Conservation (phyloP, 129 eudicot species). For the Heracleum sosnowskyi region DNA sequence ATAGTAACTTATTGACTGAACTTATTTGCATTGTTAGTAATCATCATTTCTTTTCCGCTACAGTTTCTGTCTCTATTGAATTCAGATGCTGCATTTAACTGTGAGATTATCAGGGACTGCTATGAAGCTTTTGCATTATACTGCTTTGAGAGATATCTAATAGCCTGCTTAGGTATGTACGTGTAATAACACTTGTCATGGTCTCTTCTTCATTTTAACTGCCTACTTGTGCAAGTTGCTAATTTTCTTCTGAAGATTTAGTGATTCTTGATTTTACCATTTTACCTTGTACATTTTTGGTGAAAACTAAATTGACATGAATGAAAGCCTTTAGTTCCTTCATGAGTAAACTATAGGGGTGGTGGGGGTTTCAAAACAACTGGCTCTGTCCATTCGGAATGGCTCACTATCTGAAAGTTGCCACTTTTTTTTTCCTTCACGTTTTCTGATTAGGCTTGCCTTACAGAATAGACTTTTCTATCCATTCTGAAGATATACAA, state of each 20-base stretch:
- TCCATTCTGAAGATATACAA: neutral
- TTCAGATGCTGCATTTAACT: conserved; percentile 78
- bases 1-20: neutral
- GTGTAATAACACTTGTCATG: neutral
- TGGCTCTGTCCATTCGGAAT: neutral
- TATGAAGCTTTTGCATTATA: conserved; percentile 96
- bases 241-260: neutral
- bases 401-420: neutral
- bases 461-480: neutral
- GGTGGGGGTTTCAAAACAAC: neutral
- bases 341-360: neutral
- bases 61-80: conserved; percentile 79
- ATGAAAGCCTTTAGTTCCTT: neutral
- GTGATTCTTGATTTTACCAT: no score
- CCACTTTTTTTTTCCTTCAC: neutral
- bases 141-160: conserved; percentile 91
- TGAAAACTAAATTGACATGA: neutral
- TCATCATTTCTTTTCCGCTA: conserved; percentile 13
- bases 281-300: neutral
- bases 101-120: conserved; percentile 83
- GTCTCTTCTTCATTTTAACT: neutral
- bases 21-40: neutral
- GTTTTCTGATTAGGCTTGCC: neutral
- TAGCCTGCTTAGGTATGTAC: conserved; percentile 87
- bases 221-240: neutral